Base-by-base conservation (phyloP, 2,329 filamentous ascomycete species). In the Colletotrichum navitas region DNA sequence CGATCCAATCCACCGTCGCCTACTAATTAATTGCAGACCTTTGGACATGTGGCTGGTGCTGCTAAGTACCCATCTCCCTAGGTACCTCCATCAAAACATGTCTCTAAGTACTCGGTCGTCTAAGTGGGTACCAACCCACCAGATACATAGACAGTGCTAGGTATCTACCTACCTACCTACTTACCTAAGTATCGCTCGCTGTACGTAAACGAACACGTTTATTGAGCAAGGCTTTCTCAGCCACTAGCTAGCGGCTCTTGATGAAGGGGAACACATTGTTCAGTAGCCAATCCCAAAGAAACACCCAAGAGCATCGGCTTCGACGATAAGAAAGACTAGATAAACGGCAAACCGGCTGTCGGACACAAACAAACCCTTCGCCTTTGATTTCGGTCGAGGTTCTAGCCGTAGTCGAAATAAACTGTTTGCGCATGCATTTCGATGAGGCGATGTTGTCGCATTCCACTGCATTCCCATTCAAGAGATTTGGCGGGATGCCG, bases 41-140 rank as follows among this genome's bases (percentile, higher is more conserved):
- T 39, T 14, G 6, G 16, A 52, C 43, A 32, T 67, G 63, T 71
- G 56, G 68, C 65, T 68, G 34, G 47, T 68, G 49, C 29, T n/a
- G 12, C 39, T 55, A 43, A 43, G 41, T 43, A 43, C 14, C 41
- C 18, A 2, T 12, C 41, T 43, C 6, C 18, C 21, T 18, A 39
- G 36, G 36, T 12, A 43, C 4, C 11, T 21, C 36, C 4, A 2
- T 39, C 36, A 39, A 43, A 12, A 18, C 39, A 16, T 18, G 6
- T 21, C 16, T 21, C 1, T 8, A 21, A 10, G 41, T 43, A 1
- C 39, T 41, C 39, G 12, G 39, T 41, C 14, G 14, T 16, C 3
- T 12, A 18, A 3, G 3, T 41, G 39, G 14, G 14, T 16, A 41
- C 39, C 39, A 5, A 39, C 36, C 36, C 14, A 39, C 34, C 11